phyloP scores from a whole-genome alignment of 2,329 filamentous ascomycete species.

The Cladophialophora bantiana region DNA sequence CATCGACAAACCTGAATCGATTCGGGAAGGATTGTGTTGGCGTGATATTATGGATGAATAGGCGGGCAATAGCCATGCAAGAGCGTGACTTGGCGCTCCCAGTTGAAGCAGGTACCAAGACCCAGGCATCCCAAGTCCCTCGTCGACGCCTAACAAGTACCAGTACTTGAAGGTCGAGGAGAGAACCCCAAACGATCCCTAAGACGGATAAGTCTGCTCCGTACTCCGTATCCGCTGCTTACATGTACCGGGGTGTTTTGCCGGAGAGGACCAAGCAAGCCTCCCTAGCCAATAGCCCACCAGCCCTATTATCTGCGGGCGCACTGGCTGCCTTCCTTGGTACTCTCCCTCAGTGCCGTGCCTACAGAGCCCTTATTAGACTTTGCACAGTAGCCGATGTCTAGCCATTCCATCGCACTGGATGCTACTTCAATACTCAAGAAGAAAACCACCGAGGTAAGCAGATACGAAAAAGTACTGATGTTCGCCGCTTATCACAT shows the following conservation, averaged over 20 bases:
- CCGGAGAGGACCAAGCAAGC: not conserved
- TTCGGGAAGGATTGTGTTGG: not conserved
- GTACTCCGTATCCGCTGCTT: not conserved
- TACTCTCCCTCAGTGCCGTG: not conserved
- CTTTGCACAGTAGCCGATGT: not conserved
- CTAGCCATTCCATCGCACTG: not conserved
- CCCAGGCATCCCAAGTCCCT: too few relatives aligned
- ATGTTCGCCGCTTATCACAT: not conserved
- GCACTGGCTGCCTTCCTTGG: too few relatives aligned
- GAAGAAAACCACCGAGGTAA: not conserved
- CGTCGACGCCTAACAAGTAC: not conserved
- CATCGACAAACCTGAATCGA: not conserved
- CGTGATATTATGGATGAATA: too few relatives aligned
- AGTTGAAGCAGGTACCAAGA: too few relatives aligned
- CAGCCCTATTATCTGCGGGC: not conserved
- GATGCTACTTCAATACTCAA: not conserved
- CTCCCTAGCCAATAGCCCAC: not conserved
- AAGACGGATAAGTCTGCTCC: not conserved
- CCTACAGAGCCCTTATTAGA: not conserved
- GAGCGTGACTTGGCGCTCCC: too few relatives aligned
- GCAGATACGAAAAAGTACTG: not conserved
- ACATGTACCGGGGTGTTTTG: not conserved
- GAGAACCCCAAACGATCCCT: not conserved
- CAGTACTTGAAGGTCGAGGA: not conserved
- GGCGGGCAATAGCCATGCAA: too few relatives aligned